phyloP scores from a whole-genome alignment of 163 green algal genomes.

The Coccomyxa subellipsoidea region DNA sequence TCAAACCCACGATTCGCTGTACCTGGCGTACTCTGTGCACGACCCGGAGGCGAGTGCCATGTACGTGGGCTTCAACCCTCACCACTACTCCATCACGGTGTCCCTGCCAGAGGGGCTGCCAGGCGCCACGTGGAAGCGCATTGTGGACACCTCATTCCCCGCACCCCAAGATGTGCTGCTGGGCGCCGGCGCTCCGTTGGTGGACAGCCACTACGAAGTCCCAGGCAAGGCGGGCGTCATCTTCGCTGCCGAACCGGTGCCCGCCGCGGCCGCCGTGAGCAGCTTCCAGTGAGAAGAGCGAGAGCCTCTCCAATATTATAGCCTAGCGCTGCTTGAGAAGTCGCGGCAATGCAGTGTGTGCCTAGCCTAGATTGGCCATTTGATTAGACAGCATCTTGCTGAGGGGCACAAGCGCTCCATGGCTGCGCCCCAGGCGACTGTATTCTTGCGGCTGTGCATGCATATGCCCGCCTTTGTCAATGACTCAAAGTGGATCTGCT shows the following conservation, averaged over 20 bases:
- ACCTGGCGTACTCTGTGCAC: background rate
- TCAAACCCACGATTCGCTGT: background rate
- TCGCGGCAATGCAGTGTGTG: no score
- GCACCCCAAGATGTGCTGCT: slow-evolving; percentile 81
- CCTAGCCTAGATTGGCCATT: no score
- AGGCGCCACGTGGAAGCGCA: slow-evolving; percentile 78
- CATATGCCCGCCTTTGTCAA: no score
- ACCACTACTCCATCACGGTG: slow-evolving; percentile 73
- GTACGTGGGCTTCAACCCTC: slow-evolving; percentile 95
- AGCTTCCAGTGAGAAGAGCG: no score
- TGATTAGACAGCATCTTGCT: no score
- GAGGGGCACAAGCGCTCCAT: no score
- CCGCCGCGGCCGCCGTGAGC: background rate
- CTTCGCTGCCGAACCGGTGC: background rate
- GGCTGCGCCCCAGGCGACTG: no score
- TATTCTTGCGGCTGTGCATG: no score
- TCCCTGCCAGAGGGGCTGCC: slow-evolving; percentile 61
- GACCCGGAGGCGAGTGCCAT: slow-evolving; percentile 53
- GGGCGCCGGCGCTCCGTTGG: slow-evolving; percentile 18
- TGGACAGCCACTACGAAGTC: background rate
- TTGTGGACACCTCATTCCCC: slow-evolving; percentile 95
- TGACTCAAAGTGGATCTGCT: no score
- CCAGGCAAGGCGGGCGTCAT: slow-evolving; percentile 2
- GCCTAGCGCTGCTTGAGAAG: no score
- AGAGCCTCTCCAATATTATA: no score